Base-by-base conservation (phyloP, 306 rosid species). In the Fragaria ananassa region DNA sequence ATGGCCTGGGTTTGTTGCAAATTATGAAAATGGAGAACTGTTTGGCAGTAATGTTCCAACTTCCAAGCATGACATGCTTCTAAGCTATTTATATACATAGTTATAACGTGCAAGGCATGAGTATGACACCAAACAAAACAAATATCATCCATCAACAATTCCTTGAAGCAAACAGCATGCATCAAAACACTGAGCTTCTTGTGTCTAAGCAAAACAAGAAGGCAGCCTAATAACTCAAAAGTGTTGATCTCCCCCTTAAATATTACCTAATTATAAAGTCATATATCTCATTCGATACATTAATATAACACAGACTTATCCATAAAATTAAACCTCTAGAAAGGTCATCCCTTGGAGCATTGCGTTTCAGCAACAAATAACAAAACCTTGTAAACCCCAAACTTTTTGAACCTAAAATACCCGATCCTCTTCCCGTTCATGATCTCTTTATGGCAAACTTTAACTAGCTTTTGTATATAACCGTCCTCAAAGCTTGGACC, bases 81-180 rank as follows among this genome's bases (percentile, higher is more conserved):
- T 5, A 25, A 18, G 56, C 31, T 5, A n/a, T 17, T 44, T 18
- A 9, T 19, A 8, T 54, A 53, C 21, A 23, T 35, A 64, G 78
- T 56, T 9, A 63, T 72, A 34, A 10, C 78, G 82, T 73, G 68
- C 78, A 73, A 72, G 82, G 73, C 10, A 53, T 23, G 56, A 19
- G 25, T 21, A 72, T 56, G 68, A 56, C 50, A 37, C 64, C 1
- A 35, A 14, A 11, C 0, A 17, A 1, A 9, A 60, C 12, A 39
- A 3, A 10, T 14, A 45, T 21, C 29, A 72, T 35, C 42, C 45
- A 29, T 31, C 29, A 68, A 29, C 47, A 10, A 57, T 56, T 46
- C 75, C 51, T 77, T 42, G n/a, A 69, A 44, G 49, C 41, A 41
- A 18, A 61, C 60, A 68, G 54, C 18, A 49, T 21, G 49, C 5